phyloP scores from a whole-genome alignment of 139 green algal species.

The Deuterostichococcus epilithicus region DNA sequence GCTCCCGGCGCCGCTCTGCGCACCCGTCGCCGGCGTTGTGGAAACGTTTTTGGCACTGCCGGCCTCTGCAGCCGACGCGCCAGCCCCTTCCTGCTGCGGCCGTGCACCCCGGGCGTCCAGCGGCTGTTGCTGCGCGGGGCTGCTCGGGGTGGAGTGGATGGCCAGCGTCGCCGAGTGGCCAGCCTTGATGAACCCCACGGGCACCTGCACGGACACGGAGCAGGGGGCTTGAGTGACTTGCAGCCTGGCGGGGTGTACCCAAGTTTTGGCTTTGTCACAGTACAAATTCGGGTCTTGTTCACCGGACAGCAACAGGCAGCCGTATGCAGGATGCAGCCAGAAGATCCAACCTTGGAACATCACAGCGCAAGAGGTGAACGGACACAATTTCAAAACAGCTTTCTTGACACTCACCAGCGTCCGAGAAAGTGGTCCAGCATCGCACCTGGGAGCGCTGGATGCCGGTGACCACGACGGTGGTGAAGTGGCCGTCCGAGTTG shows the following conservation, averaged over 20 bases:
- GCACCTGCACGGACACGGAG: too few relatives aligned
- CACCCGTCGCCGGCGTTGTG: neutral
- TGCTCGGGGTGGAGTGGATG: neutral
- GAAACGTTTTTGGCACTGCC: neutral
- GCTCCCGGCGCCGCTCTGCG: neutral
- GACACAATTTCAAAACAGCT: neutral
- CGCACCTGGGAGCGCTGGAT: slow-evolving; percentile 65
- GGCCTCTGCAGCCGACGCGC: too few relatives aligned
- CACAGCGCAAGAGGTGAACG: neutral
- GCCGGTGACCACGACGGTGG: slow-evolving; percentile 44
- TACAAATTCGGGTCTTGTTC: too few relatives aligned
- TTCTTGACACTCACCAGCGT: neutral
- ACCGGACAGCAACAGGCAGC: neutral
- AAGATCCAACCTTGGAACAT: neutral
- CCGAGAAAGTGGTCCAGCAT: neutral
- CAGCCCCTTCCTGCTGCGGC: neutral
- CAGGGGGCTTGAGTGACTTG: too few relatives aligned
- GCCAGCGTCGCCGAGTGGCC: slow-evolving; percentile 61
- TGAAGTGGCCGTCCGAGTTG: slow-evolving; percentile 49
- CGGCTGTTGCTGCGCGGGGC: neutral
- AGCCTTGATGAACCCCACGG: slow-evolving; percentile 47
- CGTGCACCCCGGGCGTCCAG: neutral
- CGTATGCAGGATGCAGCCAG: neutral
- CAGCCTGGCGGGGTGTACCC: too few relatives aligned
- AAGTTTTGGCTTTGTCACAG: too few relatives aligned